Evolutionary conservation across 1,284 basidiomycete genomes (phyloP), one percentile per base, ranked within the genome.

Genomic region (Hemileia vastatrix): DNA sequence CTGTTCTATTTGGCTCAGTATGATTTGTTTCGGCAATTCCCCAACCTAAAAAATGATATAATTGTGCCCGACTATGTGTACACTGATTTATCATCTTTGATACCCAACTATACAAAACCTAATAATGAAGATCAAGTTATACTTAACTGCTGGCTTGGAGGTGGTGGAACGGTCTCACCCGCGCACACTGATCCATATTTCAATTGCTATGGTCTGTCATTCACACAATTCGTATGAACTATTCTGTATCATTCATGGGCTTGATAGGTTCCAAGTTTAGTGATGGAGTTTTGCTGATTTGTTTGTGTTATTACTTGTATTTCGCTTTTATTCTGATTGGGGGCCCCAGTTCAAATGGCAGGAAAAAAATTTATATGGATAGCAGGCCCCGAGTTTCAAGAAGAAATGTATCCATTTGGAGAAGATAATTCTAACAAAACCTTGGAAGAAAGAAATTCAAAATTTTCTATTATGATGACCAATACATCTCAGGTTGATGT

Each of bases 181-280:
- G 89, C 94, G 1, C 94, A 98, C 77, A 90, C 85, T n/a, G 94
- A 98, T 74, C 92, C 92, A 0, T 95, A 86, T 77, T 90, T 83
- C 78, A 98, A 98, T 74, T 82, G 87, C 67, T 97, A 89, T 75
- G 84, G 90, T 90, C 76, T 66, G 78, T 66, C 53, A 27, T 4
- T 44, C 5, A n/a, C n/a, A n/a, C n/a, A n/a, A n/a, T n/a, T n/a
- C n/a, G n/a, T 54, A 51, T 18, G 15, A 5, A 36, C 13, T 43
- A 4, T 31, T 23, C 23, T 47, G 18, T 23, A 33, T 19, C 4
- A 48, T 31, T 21, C 6, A 9, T n/a, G 18, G 11, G 15, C 36
- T 19, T 2, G 2, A 24, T 50, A 4, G 18, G 27, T 27, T 3
- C 2, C 8, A 18, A n/a, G 13, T 18, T 6, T 4, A 33, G n/a